A percentile compares a stretch with the other conserved stretches of the same genome.
These are phyloP conservation scores for Byssothecium circinans DNA, from an alignment of 2,329 filamentous ascomycete genomes.

Conservation along the genomic window DNA sequence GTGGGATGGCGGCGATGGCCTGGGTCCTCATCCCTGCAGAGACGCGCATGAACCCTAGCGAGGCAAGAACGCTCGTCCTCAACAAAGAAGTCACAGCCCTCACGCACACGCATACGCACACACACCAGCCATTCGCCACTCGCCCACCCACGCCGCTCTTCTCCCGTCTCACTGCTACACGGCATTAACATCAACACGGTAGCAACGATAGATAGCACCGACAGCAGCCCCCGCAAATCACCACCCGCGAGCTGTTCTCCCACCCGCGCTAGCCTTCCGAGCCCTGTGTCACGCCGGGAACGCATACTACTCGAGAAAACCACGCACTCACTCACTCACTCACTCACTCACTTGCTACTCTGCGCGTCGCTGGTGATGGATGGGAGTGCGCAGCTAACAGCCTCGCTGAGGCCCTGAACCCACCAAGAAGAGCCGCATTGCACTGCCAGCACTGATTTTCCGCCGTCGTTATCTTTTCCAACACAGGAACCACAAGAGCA, in stretches of 20 bases:
- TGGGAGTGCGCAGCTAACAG: slow-evolving; percentile 18
- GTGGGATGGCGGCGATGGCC: neutral
- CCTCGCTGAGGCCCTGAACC: slow-evolving; percentile 33
- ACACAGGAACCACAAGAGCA: slow-evolving; percentile 12
- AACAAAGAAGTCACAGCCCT: neutral
- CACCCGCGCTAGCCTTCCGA: slow-evolving; percentile 14
- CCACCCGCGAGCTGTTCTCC: neutral
- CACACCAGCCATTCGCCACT: neutral
- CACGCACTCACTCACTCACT: no score
- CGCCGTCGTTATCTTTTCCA: no score
- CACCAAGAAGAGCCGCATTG: neutral
- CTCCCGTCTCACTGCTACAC: slow-evolving; percentile 11
- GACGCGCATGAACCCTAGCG: slow-evolving; percentile 13
- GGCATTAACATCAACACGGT: no score
- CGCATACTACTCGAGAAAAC: slow-evolving; percentile 5
- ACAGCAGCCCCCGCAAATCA: slow-evolving; percentile 8
- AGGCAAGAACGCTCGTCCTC: neutral
- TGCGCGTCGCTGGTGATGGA: slow-evolving; percentile 26
- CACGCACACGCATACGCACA: neutral
- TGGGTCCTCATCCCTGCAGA: slow-evolving; percentile 6
- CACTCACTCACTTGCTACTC: no score
- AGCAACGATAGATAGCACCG: no score
- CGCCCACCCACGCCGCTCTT: neutral
- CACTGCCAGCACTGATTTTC: neutral
- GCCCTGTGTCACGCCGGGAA: slow-evolving; percentile 27